Evolutionary conservation across 441 rosid genomes (phyloP), one percentile per base, ranked within the genome.

Genomic region (Bruguiera hainesii): DNA sequence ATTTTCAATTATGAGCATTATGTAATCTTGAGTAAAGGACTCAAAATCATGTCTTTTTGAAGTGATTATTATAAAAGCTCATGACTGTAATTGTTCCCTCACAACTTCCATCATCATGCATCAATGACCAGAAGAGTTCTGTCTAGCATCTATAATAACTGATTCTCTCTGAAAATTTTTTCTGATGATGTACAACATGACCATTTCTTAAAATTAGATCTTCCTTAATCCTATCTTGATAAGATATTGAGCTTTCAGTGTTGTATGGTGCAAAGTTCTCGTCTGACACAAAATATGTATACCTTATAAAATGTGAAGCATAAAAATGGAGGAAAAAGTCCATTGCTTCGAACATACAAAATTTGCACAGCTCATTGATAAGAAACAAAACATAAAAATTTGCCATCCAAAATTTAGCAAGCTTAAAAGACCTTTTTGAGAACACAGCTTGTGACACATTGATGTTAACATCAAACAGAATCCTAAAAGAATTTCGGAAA

Each of bases 361-460:
- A 20, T 15, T 1, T 29, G 66, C 56, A 63, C 28, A 55, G 58
- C 30, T 42, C 48, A 3, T 42, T 1, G 15, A 42, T 42, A 42
- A 42, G 48, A 55, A 53, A 20, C 29, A 13, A 53, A 53, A 21
- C 15, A 20, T 25, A 21, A 23, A 55, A 23, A 10, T 26, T 26
- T 55, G 16, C 28, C 29, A 9, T 10, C 28, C 6, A 55, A 55
- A 55, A 23, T 23, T 55, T 23, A 23, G 21, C 29, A 55, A 55
- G 58, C 4, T 55, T 55, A 20, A 23, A 55, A 9, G 9, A 26
- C 10, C 28, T 8, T 55, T 15, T 20, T 53, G 8, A 60, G 25
- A 55, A 67, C 58, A 31, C 28, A 30, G 52, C 56, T 55, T 33
- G 42, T 25, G 16, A 63, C 19, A 56, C 25, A 20, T 61, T 30